phyloP scores from a whole-genome alignment of 768 basidiomycete species.

The Podaxis carcinomalis region DNA sequence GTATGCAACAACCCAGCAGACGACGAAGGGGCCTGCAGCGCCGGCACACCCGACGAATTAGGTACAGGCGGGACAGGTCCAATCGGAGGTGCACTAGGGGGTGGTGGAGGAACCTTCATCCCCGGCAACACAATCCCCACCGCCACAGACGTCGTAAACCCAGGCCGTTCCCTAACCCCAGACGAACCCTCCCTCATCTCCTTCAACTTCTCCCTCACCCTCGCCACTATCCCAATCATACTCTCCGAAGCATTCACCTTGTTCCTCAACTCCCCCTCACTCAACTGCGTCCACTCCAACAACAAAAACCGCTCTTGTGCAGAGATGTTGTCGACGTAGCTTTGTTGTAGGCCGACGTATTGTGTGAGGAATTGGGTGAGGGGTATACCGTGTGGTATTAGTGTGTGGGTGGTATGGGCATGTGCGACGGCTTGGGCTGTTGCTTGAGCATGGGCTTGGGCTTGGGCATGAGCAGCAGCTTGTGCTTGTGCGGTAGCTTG shows the following conservation, averaged over 20 bases:
- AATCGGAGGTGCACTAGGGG: background rate
- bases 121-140: slow-evolving; percentile 10
- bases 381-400: slow-evolving; percentile 7
- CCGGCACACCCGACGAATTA: background rate
- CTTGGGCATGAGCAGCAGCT: background rate
- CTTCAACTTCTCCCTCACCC: slow-evolving; percentile 6
- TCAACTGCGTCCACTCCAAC: slow-evolving; percentile 9
- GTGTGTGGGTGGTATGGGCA: background rate
- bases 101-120: background rate
- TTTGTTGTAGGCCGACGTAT: slow-evolving; percentile 2
- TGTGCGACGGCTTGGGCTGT: background rate
- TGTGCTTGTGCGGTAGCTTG: slow-evolving; percentile 2
- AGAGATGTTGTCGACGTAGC: background rate
- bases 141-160: slow-evolving; percentile 7
- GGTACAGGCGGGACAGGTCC: slow-evolving; percentile 8
- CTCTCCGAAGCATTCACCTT: slow-evolving; percentile 1
- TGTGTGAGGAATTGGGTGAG: slow-evolving; percentile 6
- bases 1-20: background rate
- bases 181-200: slow-evolving; percentile 8
- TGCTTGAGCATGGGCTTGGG: background rate
- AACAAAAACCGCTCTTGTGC: slow-evolving; percentile 1
- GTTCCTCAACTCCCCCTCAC: background rate
- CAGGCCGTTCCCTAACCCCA: background rate
- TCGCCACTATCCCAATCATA: slow-evolving; percentile 1
- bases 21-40: background rate